Conservation (phyloP, 768 basidiomycete species). For the Mycena belliarum region DNA sequence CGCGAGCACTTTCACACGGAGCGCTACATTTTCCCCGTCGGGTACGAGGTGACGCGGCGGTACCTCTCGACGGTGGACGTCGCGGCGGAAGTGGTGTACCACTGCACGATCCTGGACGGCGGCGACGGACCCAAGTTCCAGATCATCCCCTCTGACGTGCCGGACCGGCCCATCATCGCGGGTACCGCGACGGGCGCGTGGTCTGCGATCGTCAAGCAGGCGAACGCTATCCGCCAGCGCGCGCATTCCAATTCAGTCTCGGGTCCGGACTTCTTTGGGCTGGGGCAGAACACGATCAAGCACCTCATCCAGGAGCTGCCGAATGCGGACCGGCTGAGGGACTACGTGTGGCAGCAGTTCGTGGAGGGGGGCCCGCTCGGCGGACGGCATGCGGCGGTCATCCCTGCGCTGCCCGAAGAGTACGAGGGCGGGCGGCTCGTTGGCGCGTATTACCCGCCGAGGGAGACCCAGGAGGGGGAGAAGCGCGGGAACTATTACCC, state of each 20-base stretch:
- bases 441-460: conserved; percentile 45
- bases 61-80: conserved; percentile 79
- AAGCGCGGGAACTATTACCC: conserved; percentile 42
- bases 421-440: conserved; percentile 53
- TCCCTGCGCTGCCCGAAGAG: conserved; percentile 78
- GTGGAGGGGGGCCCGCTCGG: conserved; percentile 84
- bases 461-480: background rate
- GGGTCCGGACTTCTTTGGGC: conserved; percentile 85
- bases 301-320: conserved; percentile 86
- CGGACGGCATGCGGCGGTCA: conserved; percentile 80
- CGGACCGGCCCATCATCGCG: conserved; percentile 72
- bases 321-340: conserved; percentile 65
- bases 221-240: conserved; percentile 77
- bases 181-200: conserved; percentile 90
- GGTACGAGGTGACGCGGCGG: conserved; percentile 82
- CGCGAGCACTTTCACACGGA: conserved; percentile 87
- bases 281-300: conserved; percentile 87
- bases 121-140: conserved; percentile 87
- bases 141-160: conserved; percentile 72
- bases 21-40: conserved; percentile 86
- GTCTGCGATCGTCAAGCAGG: conserved; percentile 81
- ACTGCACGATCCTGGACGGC: conserved; percentile 82
- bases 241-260: conserved; percentile 88
- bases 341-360: conserved; percentile 88
- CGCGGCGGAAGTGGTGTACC: conserved; percentile 67